These are phyloP conservation scores for Apiospora marii DNA, from an alignment of 2,329 filamentous ascomycete genomes.

Conservation along the genomic window DNA sequence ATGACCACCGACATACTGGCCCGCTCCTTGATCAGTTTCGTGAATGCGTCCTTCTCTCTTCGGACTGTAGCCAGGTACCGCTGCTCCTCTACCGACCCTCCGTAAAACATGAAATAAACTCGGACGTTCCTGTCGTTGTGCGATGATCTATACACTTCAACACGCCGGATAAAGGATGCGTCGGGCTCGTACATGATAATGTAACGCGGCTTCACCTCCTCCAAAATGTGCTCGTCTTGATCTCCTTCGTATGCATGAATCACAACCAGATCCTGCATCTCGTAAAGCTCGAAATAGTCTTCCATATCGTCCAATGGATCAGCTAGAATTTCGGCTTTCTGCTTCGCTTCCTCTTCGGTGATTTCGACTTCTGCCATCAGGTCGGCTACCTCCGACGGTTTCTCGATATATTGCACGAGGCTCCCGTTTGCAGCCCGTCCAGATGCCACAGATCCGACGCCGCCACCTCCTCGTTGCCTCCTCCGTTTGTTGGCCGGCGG, in stretches of 20 bases:
- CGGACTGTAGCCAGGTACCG: slow-evolving; percentile 87
- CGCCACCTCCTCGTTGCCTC: slow-evolving; percentile 78
- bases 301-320: slow-evolving; percentile 93
- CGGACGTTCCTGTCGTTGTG: slow-evolving; percentile 88
- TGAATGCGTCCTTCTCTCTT: slow-evolving; percentile 97
- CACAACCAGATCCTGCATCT: slow-evolving; percentile 87
- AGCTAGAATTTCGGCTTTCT: slow-evolving; percentile 76
- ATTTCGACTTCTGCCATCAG: slow-evolving; percentile 84
- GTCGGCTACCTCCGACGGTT: slow-evolving; percentile 80
- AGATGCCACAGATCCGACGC: slow-evolving; percentile 62
- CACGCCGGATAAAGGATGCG: slow-evolving; percentile 88
- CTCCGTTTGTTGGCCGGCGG: slow-evolving; percentile 86
- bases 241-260: slow-evolving; percentile 95
- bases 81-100: slow-evolving; percentile 93
- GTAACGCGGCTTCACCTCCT: slow-evolving; percentile 91
- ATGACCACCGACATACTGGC: slow-evolving; percentile 91
- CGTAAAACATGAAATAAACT: slow-evolving; percentile 97
- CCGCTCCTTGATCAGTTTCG: slow-evolving; percentile 91
- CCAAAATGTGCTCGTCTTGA: slow-evolving; percentile 94
- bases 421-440: slow-evolving; percentile 76
- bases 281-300: slow-evolving; percentile 88
- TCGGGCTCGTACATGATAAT: slow-evolving; percentile 99
- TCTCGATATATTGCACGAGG: slow-evolving; percentile 81
- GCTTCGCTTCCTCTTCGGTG: slow-evolving; percentile 77
- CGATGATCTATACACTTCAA: slow-evolving; percentile 95